Evolutionary conservation across 139 green algal genomes (phyloP).

Genomic region (Edaphochlamys debaryana): DNA sequence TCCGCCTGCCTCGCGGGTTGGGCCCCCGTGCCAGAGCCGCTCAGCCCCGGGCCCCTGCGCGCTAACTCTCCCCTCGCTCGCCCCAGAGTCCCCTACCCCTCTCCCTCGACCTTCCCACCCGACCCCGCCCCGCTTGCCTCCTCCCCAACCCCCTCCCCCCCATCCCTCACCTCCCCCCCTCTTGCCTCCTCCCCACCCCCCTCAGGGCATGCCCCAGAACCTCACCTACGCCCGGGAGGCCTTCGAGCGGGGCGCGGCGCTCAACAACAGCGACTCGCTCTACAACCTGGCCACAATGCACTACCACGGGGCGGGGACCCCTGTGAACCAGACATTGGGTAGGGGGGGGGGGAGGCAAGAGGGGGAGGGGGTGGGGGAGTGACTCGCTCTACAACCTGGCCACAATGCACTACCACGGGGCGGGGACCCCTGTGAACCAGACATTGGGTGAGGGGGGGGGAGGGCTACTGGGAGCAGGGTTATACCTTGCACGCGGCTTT

Average conservation of each 20-base stretch:
- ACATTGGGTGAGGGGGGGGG: background rate
- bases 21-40: too few relatives aligned
- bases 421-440: constrained; percentile 33
- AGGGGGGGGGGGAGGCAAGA: background rate
- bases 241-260: constrained; percentile 53
- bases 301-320: constrained; percentile 38
- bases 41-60: too few relatives aligned
- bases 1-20: too few relatives aligned
- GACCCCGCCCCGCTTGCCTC: too few relatives aligned
- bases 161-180: too few relatives aligned
- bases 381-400: constrained; percentile 66
- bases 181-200: too few relatives aligned
- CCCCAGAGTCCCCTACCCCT: too few relatives aligned
- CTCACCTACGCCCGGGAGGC: constrained; percentile 47
- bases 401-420: constrained; percentile 54
- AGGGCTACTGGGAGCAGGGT: background rate
- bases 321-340: constrained; percentile 31
- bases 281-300: constrained; percentile 69
- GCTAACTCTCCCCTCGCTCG: too few relatives aligned
- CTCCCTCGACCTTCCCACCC: too few relatives aligned
- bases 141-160: too few relatives aligned
- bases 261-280: constrained; percentile 51
- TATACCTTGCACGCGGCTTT: too few relatives aligned
- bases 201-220: constrained; percentile 48
- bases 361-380: background rate